phyloP scores from a whole-genome alignment of 345 rosid species.

The Murraya paniculata region DNA sequence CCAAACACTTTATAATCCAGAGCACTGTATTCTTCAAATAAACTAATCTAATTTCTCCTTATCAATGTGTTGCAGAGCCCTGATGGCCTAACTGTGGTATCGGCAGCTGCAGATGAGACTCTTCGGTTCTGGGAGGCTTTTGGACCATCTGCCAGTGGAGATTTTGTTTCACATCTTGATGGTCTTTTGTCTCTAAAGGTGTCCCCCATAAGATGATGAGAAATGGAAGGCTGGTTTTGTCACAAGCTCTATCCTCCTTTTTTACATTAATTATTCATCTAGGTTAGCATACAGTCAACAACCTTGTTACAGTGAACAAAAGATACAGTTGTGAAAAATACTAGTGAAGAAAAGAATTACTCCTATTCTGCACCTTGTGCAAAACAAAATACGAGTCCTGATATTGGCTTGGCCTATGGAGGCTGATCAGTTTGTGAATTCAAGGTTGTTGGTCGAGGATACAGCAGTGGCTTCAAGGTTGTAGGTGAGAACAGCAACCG shows the following conservation, averaged over 20 bases:
- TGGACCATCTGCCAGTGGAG: conserved; percentile 39
- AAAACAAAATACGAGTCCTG: conserved; percentile 9
- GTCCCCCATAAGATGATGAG: conserved; percentile 37
- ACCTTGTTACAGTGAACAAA: too few relatives aligned
- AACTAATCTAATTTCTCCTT: background rate
- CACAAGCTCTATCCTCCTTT: background rate
- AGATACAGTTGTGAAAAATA: too few relatives aligned
- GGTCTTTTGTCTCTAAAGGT: conserved; percentile 45
- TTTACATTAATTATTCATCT: background rate
- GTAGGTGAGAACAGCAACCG: background rate
- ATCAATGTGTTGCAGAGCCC: conserved; percentile 39
- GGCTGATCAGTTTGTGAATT: conserved; percentile 56
- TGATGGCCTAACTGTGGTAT: conserved; percentile 48
- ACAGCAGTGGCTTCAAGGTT: conserved; percentile 48
- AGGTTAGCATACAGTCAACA: background rate
- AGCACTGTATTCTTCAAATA: background rate
- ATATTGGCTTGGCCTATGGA: conserved; percentile 69
- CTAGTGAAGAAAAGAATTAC: too few relatives aligned
- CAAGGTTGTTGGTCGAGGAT: conserved; percentile 47
- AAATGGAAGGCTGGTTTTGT: background rate
- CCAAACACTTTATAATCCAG: background rate
- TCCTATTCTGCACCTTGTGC: too few relatives aligned
- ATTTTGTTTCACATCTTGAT: conserved; percentile 33
- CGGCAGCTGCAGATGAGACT: conserved; percentile 49
- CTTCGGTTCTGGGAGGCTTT: conserved; percentile 53